Evolutionary conservation across 371 early-diverging fungal genomes (phyloP), one percentile per base, ranked within the genome.

Genomic region (Mortierella sp.): DNA sequence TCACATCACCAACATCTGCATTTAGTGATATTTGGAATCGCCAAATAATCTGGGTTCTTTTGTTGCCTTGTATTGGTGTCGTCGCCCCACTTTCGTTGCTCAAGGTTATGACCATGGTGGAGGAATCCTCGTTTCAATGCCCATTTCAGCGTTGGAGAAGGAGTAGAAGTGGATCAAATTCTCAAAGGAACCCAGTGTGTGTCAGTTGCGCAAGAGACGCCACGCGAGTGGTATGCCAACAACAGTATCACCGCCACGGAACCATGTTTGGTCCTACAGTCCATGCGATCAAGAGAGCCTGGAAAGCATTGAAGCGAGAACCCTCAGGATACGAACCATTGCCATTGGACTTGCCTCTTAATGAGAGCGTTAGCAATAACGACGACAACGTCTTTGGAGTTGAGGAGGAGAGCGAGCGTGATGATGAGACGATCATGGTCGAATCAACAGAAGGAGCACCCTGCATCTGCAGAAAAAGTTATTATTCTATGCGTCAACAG

Each of bases 41-140:
- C 65, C 28, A 43, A 15, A 57, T 65, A 16, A 59, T 58, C 1
- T 62, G 69, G 73, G 65, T 78, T 55, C 16, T 67, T 58, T 15
- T 67, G 10, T 57, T 79, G 3, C 70, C 79, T 2, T 79, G 79
- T 58, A 9, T 79, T 32, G 79, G 79, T 24, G 38, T 74, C 15
- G 7, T 79, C 28, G 36, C 61, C 57, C 79, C 79, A 0, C 48
- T 79, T 33, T 58, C 65, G 36, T 53, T 60, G n/a, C 69, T 64
- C 65, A 79, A 74, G 61, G 48, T 74, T 58, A n/a, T 77, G 72
- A 65, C 65, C 11, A 9, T 41, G 19, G 28, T 76, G 10, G 76
- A 76, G 32, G 52, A 65, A 21, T 3, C 16, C 5, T 38, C 53
- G 32, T 22, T 73, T 28, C 38, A 58, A 53, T 61, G 62, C 45